These are phyloP conservation scores for Xylona heveae DNA, from an alignment of 495 filamentous ascomycete genomes.

Conservation along the genomic window DNA sequence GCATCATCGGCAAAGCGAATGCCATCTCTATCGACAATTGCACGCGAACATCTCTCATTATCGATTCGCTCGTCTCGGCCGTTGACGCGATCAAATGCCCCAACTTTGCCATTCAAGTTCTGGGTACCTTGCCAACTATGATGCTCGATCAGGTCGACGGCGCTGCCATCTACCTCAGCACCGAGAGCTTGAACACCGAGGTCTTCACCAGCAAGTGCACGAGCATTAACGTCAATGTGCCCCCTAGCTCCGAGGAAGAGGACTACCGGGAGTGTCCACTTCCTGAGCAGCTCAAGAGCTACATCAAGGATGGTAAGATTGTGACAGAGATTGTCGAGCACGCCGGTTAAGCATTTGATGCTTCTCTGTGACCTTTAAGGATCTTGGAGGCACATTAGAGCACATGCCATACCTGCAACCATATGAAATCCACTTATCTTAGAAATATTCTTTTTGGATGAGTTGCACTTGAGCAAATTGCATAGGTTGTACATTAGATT, in stretches of 20 bases:
- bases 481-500: too few relatives aligned
- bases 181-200: slow-evolving; percentile 54
- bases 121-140: slow-evolving; percentile 65
- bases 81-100: slow-evolving; percentile 87
- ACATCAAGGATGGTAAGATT: slow-evolving; percentile 50
- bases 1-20: slow-evolving; percentile 81
- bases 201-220: slow-evolving; percentile 75
- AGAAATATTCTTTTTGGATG: too few relatives aligned
- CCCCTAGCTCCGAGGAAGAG: slow-evolving; percentile 34
- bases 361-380: too few relatives aligned
- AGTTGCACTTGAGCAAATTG: too few relatives aligned
- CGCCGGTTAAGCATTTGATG: slow-evolving; percentile 33
- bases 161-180: slow-evolving; percentile 64
- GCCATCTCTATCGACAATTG: slow-evolving; percentile 87
- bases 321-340: slow-evolving; percentile 82
- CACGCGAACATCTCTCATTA: slow-evolving; percentile 56
- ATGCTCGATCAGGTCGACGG: slow-evolving; percentile 86
- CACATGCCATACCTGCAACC: too few relatives aligned
- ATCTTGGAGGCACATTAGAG: too few relatives aligned
- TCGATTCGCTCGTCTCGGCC: slow-evolving; percentile 75
- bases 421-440: too few relatives aligned
- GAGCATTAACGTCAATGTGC: slow-evolving; percentile 68
- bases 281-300: slow-evolving; percentile 77
- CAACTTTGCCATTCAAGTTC: slow-evolving; percentile 78
- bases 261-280: slow-evolving; percentile 74